These are phyloP conservation scores for Parasitella parasitica DNA, from an alignment of 371 early-diverging fungal species.

Conservation along the genomic window DNA sequence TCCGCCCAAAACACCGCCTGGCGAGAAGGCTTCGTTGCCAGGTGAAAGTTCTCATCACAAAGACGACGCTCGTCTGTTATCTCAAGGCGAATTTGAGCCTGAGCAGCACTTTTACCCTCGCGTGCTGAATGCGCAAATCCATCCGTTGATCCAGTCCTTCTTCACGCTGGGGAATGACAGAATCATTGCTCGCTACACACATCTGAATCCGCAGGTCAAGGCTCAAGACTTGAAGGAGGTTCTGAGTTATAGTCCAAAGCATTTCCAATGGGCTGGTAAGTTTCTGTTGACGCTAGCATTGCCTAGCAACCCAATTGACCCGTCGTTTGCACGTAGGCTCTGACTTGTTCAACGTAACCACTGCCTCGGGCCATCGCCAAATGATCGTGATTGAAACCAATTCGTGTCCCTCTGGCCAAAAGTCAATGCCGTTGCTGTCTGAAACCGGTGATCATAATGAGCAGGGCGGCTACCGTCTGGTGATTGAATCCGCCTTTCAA, in stretches of 20 bases:
- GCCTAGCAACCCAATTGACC: not conserved
- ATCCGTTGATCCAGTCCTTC: conserved; percentile 85
- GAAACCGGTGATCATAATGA: conserved; percentile 76
- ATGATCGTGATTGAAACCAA: conserved; percentile 97
- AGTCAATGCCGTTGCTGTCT: conserved; percentile 89
- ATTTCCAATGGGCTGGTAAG: conserved; percentile 87
- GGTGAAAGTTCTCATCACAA: conserved; percentile 4
- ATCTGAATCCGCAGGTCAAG: conserved; percentile 86
- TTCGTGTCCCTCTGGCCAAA: conserved; percentile 94
- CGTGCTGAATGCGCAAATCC: conserved; percentile 89
- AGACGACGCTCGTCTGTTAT: conserved; percentile 31
- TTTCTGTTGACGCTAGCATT: not conserved
- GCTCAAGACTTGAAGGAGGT: conserved; percentile 61
- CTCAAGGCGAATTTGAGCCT: conserved; percentile 80
- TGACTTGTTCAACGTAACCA: conserved; percentile 91
- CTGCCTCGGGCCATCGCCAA: conserved; percentile 82
- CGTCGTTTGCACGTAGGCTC: conserved; percentile 42
- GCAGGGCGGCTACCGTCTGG: conserved; percentile 77
- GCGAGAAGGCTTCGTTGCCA: conserved; percentile 13
- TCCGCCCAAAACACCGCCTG: conserved; percentile 45
- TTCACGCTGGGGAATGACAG: conserved; percentile 89
- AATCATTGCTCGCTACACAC: conserved; percentile 87
- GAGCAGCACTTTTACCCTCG: conserved; percentile 92
- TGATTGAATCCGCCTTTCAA: conserved; percentile 77
- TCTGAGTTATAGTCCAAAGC: conserved; percentile 75